Evolutionary conservation across 164 flowering plant genomes (phyloP), one percentile per base, ranked within the genome.

Genomic region (Amborella trichopoda): DNA sequence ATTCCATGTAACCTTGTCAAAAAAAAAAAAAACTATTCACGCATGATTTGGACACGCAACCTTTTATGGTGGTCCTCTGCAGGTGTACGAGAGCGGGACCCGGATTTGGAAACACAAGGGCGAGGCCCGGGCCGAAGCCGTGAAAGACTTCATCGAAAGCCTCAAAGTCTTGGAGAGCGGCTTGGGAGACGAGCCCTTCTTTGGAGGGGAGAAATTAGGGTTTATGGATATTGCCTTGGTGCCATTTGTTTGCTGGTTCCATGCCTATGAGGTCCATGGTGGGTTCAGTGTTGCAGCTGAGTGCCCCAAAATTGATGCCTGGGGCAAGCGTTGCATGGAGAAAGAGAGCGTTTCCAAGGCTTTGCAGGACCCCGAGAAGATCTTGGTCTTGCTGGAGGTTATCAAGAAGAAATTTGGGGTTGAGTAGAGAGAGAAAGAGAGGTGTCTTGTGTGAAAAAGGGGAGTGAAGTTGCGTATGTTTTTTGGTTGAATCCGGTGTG

Each of bases 281-380:
- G 46, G 38, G 10, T 58, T 58, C 55, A 58, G 45, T 22, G n/a
- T 45, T 6, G 62, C 50, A 32, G 28, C 12, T 6, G 55, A 50
- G 3, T 45, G 50, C 46, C 62, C 62, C 2, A 46, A 45, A 40
- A 23, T 58, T 9, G 16, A 2, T 9, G 46, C 23, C 3, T 58
- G 62, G 55, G 40, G 26, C 28, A 50, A 44, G 46, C 50, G 62
- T 40, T 58, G 56, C 23, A 38, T 21, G 56, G 51, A 45, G 41
- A 45, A 28, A 34, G 55, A 50, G n/a, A 58, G 51, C 17, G 61
- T 58, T 23, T 51, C 51, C 32, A 51, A 58, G 40, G 3, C 46
- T 2, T 46, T 50, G 17, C 34, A 26, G 1, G 56, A 58, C 32
- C 33, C 46, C 1, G 32, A 14, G 28, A 58, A 50, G 47, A 28